Evolutionary conservation across 768 basidiomycete species (phyloP), one percentile per base, ranked within the genome.

Genomic region (Macrolepiota dolichaula): DNA sequence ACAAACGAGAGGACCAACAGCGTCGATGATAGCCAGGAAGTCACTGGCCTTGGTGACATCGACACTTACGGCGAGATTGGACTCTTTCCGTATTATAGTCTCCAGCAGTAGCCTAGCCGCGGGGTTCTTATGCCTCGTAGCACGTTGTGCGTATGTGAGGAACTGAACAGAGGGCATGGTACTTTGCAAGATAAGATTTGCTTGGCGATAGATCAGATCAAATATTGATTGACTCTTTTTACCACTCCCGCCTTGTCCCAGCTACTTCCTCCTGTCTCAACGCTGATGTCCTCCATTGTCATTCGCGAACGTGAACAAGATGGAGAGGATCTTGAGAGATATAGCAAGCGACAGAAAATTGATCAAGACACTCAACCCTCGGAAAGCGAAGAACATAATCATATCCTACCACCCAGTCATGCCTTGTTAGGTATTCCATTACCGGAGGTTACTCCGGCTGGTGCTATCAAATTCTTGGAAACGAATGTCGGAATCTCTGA

Each of bases 41-140:
- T 94, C 88, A 15, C 77, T 79, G 57, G 85, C 80, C 53, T 80
- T 87, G 4, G 92, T 91, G 42, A 98, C 94, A 78, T 99, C 97
- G 27, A 98, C 94, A 67, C 93, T 95, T 62, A 99, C 92, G 42
- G 94, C 94, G 15, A 99, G 86, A 72, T 99, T 99, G 9, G 92
- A 83, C 68, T 87, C 80, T 73, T 99, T 99, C 62, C 88, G 81
- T 64, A 86, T 91, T 74, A 98, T 93, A 3, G 87, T 86, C 70
- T 85, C 82, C 19, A 98, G 82, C 9, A 98, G 83, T 2, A 83
- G 74, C 68, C 80, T 87, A 0, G 95, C 94, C 7, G 94, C 86
- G 4, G 89, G 85, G 71, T 96, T 97, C 3, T 65, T 63, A 62
- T 89, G 84, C 32, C 73, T 78, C 25, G 69, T 68, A 3, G 85